Conservation (phyloP, 768 basidiomycete species). For the Mycena maculata region DNA sequence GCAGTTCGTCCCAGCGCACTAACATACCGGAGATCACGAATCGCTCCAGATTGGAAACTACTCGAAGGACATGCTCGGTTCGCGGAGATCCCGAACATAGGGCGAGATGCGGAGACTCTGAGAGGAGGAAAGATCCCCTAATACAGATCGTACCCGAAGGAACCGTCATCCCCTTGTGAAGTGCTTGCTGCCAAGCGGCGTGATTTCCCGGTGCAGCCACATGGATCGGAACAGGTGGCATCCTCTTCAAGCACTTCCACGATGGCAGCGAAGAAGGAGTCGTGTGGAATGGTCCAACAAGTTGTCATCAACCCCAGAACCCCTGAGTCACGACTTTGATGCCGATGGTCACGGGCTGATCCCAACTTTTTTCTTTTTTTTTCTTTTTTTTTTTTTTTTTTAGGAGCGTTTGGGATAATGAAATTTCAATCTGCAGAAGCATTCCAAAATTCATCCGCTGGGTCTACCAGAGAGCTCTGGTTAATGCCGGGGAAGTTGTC, state of each 20-base stretch:
- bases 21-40: slow-evolving; percentile 1
- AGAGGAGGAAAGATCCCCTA: not conserved
- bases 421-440: no score
- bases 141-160: not conserved
- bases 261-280: slow-evolving; percentile 15
- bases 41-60: not conserved
- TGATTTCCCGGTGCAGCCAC: slow-evolving; percentile 17
- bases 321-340: no score
- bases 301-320: no score
- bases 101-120: slow-evolving; percentile 12
- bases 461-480: no score
- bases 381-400: no score
- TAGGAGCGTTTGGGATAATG: no score
- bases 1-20: not conserved
- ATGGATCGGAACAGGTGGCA: slow-evolving; percentile 15
- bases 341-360: no score
- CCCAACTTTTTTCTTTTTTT: no score
- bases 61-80: not conserved
- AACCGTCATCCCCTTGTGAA: not conserved
- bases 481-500: no score
- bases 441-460: no score
- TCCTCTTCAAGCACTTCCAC: slow-evolving; percentile 24
- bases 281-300: slow-evolving; percentile 13
- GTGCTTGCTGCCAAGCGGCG: not conserved
- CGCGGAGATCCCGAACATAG: slow-evolving; percentile 4